Evolutionary conservation across 2,329 filamentous ascomycete species (phyloP), one percentile per base, ranked within the genome.

Genomic region (Tolypocladium tropicale): DNA sequence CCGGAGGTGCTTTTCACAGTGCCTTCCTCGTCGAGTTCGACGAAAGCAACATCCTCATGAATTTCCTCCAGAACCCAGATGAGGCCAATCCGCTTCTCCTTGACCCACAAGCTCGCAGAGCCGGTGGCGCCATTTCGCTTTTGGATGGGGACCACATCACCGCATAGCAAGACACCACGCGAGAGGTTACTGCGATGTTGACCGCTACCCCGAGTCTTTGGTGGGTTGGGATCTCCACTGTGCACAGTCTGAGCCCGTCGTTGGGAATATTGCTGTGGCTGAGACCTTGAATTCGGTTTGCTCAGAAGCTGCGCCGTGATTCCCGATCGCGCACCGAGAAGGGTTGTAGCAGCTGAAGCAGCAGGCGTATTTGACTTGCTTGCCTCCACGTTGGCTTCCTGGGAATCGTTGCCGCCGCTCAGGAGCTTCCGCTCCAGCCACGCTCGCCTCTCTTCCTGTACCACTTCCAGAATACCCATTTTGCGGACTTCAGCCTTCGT

Each of bases 41-140:
- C 73, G 58, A 84, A 82, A 4, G 89, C 91, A 41, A 94, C 86
- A 68, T 99, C 92, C 72, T 99, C 94, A 55, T 93, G 90, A 58
- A 99, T 97, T 72, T 99, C 94, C 70, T 99, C 94, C 2, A 99
- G 74, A 10, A 99, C 94, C 94, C 94, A 99, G 58, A 99, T 97
- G 58, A 99, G 74, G 11, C 93, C 92, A 54, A 90, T 85, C 52
- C 87, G 83, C 72, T 99, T 99, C 71, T 99, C 94, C 75, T 99
- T 99, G 4, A 99, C 94, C 94, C 94, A 99, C 41, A 99, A 76
- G 71, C 92, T 97, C 39, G 94, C 94, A 57, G 94, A 92, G 2
- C 94, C 94, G 5, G 87, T 93, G 12, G 87, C 83, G 4, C 94
- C 94, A 65, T 99, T 96, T 58, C 94, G 84, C 72, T 97, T 99